Evolutionary conservation across 2,329 filamentous ascomycete genomes (phyloP).

Genomic region (Trichophyton schoenleinii): DNA sequence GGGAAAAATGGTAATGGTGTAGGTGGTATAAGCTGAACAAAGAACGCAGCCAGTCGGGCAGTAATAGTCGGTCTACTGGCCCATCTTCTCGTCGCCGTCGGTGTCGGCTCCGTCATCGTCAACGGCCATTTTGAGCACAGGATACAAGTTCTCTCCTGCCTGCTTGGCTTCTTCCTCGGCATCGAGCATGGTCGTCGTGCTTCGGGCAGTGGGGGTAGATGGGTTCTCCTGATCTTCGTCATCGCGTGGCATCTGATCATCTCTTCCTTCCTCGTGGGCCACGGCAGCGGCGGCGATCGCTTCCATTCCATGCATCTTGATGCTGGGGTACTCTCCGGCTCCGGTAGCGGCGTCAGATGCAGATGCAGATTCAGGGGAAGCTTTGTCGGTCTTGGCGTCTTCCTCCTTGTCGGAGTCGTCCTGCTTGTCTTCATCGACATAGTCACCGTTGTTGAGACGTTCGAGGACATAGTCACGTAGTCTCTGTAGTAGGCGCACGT

Average conservation of each 20-base stretch:
- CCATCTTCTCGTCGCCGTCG: constrained; percentile 28
- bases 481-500: constrained; percentile 51
- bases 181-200: background rate
- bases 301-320: constrained; percentile 14
- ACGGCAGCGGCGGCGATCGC: constrained; percentile 17
- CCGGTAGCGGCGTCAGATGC: background rate
- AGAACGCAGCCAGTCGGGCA: background rate
- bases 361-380: too few relatives aligned
- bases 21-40: background rate
- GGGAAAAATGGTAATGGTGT: background rate
- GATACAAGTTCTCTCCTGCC: constrained; percentile 15
- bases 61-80: constrained; percentile 12
- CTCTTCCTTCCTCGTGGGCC: constrained; percentile 11
- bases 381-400: background rate
- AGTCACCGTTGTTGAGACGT: constrained; percentile 43
- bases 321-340: background rate
- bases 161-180: constrained; percentile 5
- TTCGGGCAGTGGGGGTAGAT: background rate
- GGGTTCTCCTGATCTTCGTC: background rate
- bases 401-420: constrained; percentile 32
- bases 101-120: constrained; percentile 25
- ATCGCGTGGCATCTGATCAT: background rate
- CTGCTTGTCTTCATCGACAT: constrained; percentile 27
- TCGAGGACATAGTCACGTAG: constrained; percentile 46
- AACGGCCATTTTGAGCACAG: constrained; percentile 14